Evolutionary conservation across 2,329 filamentous ascomycete genomes (phyloP).

Genomic region (Dactylellina leptospora): DNA sequence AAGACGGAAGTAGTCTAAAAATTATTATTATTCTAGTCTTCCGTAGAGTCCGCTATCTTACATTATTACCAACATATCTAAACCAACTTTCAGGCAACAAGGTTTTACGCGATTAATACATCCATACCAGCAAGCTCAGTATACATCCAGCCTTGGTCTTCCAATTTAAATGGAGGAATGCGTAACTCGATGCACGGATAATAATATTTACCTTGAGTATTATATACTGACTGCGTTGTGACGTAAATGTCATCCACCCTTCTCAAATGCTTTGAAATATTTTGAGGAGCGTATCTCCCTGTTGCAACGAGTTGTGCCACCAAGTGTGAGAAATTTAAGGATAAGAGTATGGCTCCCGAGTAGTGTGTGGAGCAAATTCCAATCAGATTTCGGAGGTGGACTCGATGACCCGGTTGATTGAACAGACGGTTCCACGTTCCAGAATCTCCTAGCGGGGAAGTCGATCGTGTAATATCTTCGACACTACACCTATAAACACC

Average conservation of each 20-base stretch:
- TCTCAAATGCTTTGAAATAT: background rate
- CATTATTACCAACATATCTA: too few relatives aligned
- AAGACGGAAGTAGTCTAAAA: too few relatives aligned
- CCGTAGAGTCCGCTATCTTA: too few relatives aligned
- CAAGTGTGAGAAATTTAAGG: constrained; percentile 2
- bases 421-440: constrained; percentile 10
- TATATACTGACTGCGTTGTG: background rate
- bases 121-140: constrained; percentile 18
- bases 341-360: background rate
- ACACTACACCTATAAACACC: too few relatives aligned
- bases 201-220: background rate
- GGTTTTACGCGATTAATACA: constrained; percentile 10
- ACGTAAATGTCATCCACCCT: background rate
- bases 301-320: background rate
- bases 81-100: too few relatives aligned
- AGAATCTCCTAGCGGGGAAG: background rate
- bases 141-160: constrained; percentile 27
- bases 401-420: background rate
- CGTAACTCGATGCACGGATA: constrained; percentile 20
- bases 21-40: too few relatives aligned
- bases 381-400: background rate
- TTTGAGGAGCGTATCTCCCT: background rate
- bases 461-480: too few relatives aligned
- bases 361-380: too few relatives aligned
- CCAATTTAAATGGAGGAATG: background rate